A percentile compares a stretch with the other conserved stretches of the same genome.
Evolutionary conservation across 2,329 filamentous ascomycete genomes (phyloP).

Genomic region (Neobulgaria alba): DNA sequence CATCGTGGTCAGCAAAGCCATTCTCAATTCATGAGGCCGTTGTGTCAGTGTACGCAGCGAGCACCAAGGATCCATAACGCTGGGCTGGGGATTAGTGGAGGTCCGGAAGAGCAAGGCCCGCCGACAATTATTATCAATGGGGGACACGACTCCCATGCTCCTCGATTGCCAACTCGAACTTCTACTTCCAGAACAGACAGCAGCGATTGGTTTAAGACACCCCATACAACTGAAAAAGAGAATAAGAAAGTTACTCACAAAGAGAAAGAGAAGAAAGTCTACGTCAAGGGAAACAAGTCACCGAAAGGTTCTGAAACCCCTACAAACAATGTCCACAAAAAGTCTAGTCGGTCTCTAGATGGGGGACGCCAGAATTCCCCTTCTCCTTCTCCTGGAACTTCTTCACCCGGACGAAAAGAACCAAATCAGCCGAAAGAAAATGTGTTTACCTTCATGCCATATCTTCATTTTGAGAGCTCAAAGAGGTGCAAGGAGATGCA

Average conservation of each 20-base stretch:
- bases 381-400: not conserved
- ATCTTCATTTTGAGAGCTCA: slow-evolving; percentile 22
- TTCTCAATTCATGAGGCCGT: slow-evolving; percentile 24
- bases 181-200: slow-evolving; percentile 11
- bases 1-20: slow-evolving; percentile 22
- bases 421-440: slow-evolving; percentile 12
- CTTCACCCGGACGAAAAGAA: slow-evolving; percentile 11
- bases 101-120: slow-evolving; percentile 7
- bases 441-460: slow-evolving; percentile 22
- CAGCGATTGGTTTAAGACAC: slow-evolving; percentile 8
- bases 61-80: slow-evolving; percentile 5
- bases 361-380: slow-evolving; percentile 6
- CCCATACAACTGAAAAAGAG: slow-evolving; percentile 9
- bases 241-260: slow-evolving; percentile 10
- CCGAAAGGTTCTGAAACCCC: slow-evolving; percentile 17
- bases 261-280: slow-evolving; percentile 15
- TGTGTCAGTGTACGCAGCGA: slow-evolving; percentile 20
- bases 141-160: slow-evolving; percentile 2
- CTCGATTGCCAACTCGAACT: slow-evolving; percentile 8
- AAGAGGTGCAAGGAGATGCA: slow-evolving; percentile 21
- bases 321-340: slow-evolving; percentile 4
- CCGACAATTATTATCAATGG: slow-evolving; percentile 21
- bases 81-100: slow-evolving; percentile 2
- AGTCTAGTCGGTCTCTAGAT: slow-evolving; percentile 9
- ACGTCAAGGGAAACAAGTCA: slow-evolving; percentile 17